These are phyloP conservation scores for Viola pubescens DNA, from an alignment of 441 rosid species.

Conservation along the genomic window DNA sequence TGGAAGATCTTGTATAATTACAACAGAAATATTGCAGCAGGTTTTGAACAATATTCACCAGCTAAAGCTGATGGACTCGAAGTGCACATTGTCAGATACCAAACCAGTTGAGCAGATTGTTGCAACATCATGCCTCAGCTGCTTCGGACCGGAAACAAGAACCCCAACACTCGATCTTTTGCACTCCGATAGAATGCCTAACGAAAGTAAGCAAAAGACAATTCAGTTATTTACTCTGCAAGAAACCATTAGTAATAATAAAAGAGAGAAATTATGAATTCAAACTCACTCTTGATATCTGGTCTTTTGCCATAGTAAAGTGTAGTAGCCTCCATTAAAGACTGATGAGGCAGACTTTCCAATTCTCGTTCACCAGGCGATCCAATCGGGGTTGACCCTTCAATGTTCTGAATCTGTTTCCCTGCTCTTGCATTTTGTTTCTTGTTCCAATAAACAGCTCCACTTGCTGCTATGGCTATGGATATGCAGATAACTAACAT, in stretches of 20 bases:
- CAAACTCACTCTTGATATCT: conserved; percentile 46
- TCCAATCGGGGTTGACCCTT: conserved; percentile 18
- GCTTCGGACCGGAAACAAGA: conserved; percentile 63
- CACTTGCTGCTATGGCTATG: conserved; percentile 27
- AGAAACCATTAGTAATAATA: background rate
- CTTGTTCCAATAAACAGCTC: conserved; percentile 52
- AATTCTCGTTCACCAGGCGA: conserved; percentile 18
- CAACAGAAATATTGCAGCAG: too few relatives aligned
- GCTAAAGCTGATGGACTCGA: conserved; percentile 76
- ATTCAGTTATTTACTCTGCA: background rate
- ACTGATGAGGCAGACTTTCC: conserved; percentile 54
- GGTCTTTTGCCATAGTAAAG: conserved; percentile 62
- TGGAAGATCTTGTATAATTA: background rate
- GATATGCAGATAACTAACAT: conserved; percentile 40
- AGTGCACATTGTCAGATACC: conserved; percentile 36
- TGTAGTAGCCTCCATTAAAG: conserved; percentile 38
- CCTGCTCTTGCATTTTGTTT: conserved; percentile 26
- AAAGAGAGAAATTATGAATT: background rate
- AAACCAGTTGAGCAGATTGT: conserved; percentile 45
- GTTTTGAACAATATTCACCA: conserved; percentile 40
- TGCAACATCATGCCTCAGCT: conserved; percentile 69
- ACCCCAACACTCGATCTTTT: conserved; percentile 55
- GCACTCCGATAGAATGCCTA: conserved; percentile 38
- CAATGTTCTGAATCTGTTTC: conserved; percentile 33
- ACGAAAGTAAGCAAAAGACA: background rate